Evolutionary conservation across 148 eudicot genomes (phyloP), one percentile per base, ranked within the genome.

Genomic region (Camellia granthamiana): DNA sequence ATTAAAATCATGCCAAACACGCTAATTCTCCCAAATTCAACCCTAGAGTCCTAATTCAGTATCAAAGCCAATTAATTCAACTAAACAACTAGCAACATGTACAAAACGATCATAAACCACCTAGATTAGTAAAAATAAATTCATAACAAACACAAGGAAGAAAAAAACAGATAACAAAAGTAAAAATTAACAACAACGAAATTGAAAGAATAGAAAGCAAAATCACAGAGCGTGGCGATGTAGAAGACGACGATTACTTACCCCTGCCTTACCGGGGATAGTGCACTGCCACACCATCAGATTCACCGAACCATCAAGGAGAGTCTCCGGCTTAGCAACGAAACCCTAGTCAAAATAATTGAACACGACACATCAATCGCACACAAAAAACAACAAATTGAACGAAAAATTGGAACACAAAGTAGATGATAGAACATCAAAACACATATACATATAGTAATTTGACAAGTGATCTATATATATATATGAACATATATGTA

Each of bases 201-300:
- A 10, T 13, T 7, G 54, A 44, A n/a, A 47, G 1, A 69, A 69
- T 43, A 14, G 0, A 70, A 46, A 9, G 55, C 7, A 7, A 21
- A 72, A 72, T 49, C 15, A 49, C 55, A 47, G 7, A 71, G 12
- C 74, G 38, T 42, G 56, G 15, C 74, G 10, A 51, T 14, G 58
- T 11, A 64, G 56, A 30, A 63, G 54, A 46, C 7, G 13, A 72
- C 12, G 41, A 18, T 14, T 6, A 80, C 86, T 77, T 84, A 94
- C 98, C 81, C 91, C 93, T 6, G 88, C 19, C 83, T 92, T 92
- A 23, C 98, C 98, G 78, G 98, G 98, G 71, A 94, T 92, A 67
- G 84, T 81, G 78, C 98, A 94, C 47, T 89, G 86, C 98, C 98
- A 94, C 46, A 88, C 65, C 84, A 94, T 84, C 84, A 94, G 72